Base-by-base conservation (phyloP, 2,329 filamentous ascomycete genomes). In the Claviceps pusilla region DNA sequence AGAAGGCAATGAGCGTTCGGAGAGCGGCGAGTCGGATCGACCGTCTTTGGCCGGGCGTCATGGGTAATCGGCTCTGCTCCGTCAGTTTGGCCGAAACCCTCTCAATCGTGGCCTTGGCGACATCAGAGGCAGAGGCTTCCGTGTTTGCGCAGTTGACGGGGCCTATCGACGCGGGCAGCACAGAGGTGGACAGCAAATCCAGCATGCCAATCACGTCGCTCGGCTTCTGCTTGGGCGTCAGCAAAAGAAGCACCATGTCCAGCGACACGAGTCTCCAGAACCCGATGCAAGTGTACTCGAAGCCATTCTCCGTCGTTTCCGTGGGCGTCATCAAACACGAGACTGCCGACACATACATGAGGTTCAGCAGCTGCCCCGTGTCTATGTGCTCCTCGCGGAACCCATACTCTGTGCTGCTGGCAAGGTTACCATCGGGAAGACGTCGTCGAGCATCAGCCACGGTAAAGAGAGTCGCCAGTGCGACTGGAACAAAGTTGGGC, bases 201-300 rank as follows among this genome's bases (percentile, higher is more conserved):
- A 90, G 70, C 71, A 84, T 84, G 33, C 76, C 72, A 1, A 79
- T 69, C 53, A 87, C 83, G 51, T 88, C 82, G 1, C 72, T 66
- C 0, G 80, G 69, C 1, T 78, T 77, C 57, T 89, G 85, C 54
- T 82, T 82, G 35, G 79, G 78, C 56, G 79, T 82, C 1, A 91
- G 73, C 60, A 87, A 77, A 54, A 86, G 71, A 12, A 87, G 68
- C 10, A 85, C 76, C 58, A 86, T 82, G 48, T 86, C 79, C 29
- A 81, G 76, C 3, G 83, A 77, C 57, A 89, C 79, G 42, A 74
- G 68, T 56, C 73, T 76, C 87, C 87, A 93, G 61, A 89, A 86
- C 41, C 72, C 67, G 0, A 64, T 62, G 19, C 65, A 61, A 19
- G 64, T 64, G 48, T 65, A 62, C 50, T 65, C 61, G 35, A 63